Evolutionary conservation across 371 early-diverging fungal genomes (phyloP).

Genomic region (Phascolomyces articulosus): DNA sequence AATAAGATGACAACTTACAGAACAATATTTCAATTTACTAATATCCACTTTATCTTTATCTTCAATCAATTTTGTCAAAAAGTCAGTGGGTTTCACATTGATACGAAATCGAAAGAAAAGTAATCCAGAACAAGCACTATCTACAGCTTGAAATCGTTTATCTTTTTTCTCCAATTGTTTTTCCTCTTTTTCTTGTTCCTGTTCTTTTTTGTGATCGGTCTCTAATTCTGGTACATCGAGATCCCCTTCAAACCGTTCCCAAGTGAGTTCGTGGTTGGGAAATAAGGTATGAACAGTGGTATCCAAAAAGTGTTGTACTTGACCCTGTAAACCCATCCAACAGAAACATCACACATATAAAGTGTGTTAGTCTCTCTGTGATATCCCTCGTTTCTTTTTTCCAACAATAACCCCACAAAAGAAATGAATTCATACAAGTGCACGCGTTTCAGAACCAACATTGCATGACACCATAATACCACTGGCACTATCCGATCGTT

Average conservation of each 20-base stretch:
- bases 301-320: conserved; percentile 48
- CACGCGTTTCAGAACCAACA: conserved; percentile 53
- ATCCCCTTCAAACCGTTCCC: conserved; percentile 46
- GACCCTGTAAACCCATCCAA: conserved; percentile 52
- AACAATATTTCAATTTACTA: conserved; percentile 31
- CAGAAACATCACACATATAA: no score
- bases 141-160: conserved; percentile 52
- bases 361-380: no score
- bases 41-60: conserved; percentile 17
- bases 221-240: conserved; percentile 43
- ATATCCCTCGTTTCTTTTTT: no score
- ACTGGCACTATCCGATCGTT: conserved; percentile 38
- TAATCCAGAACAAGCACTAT: conserved; percentile 56
- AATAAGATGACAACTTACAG: no score
- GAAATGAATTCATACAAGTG: conserved; percentile 31
- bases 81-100: conserved; percentile 49
- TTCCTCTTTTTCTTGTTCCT: conserved; percentile 23
- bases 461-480: conserved; percentile 51
- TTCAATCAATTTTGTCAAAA: conserved; percentile 38
- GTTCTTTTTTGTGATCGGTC: conserved; percentile 12
- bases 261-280: conserved; percentile 43
- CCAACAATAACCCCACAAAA: background rate
- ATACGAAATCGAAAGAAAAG: conserved; percentile 58
- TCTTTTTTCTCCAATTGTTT: conserved; percentile 27
- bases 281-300: conserved; percentile 39